Conservation (phyloP, 768 basidiomycete genomes). For the Termitomyces sp. region DNA sequence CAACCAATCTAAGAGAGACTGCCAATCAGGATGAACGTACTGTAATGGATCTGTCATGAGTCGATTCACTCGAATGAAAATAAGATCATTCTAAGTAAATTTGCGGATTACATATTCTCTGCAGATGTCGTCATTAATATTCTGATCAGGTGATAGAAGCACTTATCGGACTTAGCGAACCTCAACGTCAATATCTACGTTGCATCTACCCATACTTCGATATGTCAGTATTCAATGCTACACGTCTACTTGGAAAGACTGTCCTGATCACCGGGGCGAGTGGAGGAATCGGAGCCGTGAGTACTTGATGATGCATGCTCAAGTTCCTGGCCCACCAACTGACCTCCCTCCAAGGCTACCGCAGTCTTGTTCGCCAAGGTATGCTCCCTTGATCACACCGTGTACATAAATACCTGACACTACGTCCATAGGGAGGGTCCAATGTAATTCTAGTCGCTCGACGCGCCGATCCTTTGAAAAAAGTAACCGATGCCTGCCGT, state of each 20-base stretch:
- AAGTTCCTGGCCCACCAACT: not conserved
- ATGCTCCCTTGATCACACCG: constrained; percentile 5
- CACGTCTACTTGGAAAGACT: constrained; percentile 78
- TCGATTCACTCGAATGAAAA: too few species aligned
- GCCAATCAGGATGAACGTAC: constrained; percentile 37
- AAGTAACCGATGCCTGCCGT: constrained; percentile 63
- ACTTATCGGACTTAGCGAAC: too few species aligned
- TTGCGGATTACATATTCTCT: not conserved
- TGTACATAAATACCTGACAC: not conserved
- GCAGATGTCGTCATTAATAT: not conserved
- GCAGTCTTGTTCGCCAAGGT: constrained; percentile 90
- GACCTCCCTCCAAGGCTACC: constrained; percentile 53
- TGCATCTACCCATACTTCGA: not conserved
- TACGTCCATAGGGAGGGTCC: constrained; percentile 61
- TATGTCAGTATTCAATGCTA: constrained; percentile 82
- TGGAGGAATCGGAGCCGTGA: constrained; percentile 84
- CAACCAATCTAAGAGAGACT: constrained; percentile 51
- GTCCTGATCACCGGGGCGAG: constrained; percentile 89
- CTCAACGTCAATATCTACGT: too few species aligned
- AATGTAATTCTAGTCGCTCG: constrained; percentile 86
- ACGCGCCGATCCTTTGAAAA: constrained; percentile 64
- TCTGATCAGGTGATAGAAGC: constrained; percentile 3
- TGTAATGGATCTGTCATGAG: not conserved
- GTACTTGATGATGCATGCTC: constrained; percentile 25
- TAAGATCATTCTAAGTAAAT: not conserved